Evolutionary conservation across 2,329 filamentous ascomycete genomes (phyloP).

Genomic region (Verticillium klebahnii): DNA sequence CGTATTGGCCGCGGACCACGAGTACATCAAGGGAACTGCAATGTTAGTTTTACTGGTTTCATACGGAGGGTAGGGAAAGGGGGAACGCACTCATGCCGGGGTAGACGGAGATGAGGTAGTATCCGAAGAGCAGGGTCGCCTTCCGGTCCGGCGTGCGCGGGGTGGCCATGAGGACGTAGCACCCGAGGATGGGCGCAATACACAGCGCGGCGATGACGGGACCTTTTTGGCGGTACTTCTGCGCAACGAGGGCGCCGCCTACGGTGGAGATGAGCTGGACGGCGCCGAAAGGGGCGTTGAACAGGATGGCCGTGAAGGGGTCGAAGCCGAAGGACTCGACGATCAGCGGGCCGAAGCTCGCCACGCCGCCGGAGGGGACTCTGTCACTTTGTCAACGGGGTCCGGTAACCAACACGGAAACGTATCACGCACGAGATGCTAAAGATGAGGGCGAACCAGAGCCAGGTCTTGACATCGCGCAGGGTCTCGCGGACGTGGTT

Average conservation of each 20-base stretch:
- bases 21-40: slow-evolving; percentile 48
- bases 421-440: slow-evolving; percentile 40
- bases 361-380: slow-evolving; percentile 52
- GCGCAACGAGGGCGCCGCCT: slow-evolving; percentile 51
- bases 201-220: slow-evolving; percentile 49
- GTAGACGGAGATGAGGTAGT: slow-evolving; percentile 57
- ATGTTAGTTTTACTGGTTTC: background rate
- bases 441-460: slow-evolving; percentile 40
- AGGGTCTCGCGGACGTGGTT: slow-evolving; percentile 34
- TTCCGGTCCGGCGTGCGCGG: slow-evolving; percentile 38
- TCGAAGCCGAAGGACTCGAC: slow-evolving; percentile 53
- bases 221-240: slow-evolving; percentile 49
- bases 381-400: slow-evolving; percentile 7
- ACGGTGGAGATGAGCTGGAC: slow-evolving; percentile 58
- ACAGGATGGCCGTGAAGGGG: slow-evolving; percentile 50
- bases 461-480: slow-evolving; percentile 36
- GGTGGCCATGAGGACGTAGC: slow-evolving; percentile 47
- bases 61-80: background rate
- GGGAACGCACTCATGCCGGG: slow-evolving; percentile 33
- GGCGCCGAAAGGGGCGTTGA: slow-evolving; percentile 57
- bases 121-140: slow-evolving; percentile 49
- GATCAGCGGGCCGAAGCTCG: slow-evolving; percentile 55
- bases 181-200: slow-evolving; percentile 52
- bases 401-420: background rate
- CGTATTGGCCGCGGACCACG: slow-evolving; percentile 54